Evolutionary conservation across 225 moss, liverwort and hornwort species (phyloP).

Genomic region (Thuidium tamariscinum): DNA sequence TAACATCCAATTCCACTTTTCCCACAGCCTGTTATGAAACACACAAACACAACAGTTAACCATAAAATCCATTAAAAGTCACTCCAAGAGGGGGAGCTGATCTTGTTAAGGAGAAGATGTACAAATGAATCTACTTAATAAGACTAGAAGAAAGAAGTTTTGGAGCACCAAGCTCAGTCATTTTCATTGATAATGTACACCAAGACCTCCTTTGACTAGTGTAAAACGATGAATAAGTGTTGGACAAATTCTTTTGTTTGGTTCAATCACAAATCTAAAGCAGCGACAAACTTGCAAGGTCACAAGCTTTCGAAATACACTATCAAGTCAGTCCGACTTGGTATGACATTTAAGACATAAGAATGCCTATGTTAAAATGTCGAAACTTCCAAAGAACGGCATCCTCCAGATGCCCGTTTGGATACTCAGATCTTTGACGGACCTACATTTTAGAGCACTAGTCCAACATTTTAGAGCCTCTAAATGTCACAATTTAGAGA

Average conservation of each 20-base stretch:
- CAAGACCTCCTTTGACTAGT: background rate
- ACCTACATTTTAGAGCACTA: background rate
- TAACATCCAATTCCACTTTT: constrained; percentile 38
- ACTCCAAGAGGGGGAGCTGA: background rate
- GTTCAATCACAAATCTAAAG: background rate
- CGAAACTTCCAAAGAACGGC: background rate
- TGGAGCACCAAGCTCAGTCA: background rate
- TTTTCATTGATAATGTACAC: background rate
- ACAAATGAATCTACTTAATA: background rate
- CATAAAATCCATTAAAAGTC: background rate
- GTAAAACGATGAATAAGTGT: background rate
- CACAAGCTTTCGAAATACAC: background rate
- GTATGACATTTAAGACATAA: background rate
- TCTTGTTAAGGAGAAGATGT: background rate
- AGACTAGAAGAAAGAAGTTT: background rate
- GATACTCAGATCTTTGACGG: background rate
- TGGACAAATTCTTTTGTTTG: background rate
- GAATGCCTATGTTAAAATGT: background rate
- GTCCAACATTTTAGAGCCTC: background rate
- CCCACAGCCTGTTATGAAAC: constrained; percentile 1
- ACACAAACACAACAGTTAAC: background rate
- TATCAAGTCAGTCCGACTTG: background rate
- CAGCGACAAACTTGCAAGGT: no score
- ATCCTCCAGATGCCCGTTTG: background rate
- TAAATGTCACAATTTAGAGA: background rate